These are phyloP conservation scores for Puccinia novopanici DNA, from an alignment of 1,284 basidiomycete species.

Conservation along the genomic window DNA sequence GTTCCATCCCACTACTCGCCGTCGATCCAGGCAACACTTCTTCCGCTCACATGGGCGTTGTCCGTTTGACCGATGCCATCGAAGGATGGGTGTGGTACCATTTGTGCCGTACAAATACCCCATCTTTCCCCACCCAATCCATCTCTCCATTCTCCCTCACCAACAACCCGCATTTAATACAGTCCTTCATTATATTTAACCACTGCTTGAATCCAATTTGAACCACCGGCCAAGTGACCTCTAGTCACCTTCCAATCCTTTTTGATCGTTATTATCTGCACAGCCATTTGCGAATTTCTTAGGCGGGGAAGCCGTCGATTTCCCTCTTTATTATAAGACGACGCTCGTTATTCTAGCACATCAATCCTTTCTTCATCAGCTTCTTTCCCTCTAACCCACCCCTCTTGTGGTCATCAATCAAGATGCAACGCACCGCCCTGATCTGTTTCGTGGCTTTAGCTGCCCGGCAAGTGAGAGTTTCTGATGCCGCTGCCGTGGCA, in stretches of 20 bases:
- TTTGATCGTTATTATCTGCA: neutral
- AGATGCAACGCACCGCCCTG: constrained; percentile 21
- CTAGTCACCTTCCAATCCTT: constrained; percentile 6
- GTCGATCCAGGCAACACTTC: no score
- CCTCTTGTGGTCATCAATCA: no score
- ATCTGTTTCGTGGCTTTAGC: constrained; percentile 21
- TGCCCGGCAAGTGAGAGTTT: constrained; percentile 11
- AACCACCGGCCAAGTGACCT: constrained; percentile 3
- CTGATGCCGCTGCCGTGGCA: constrained; percentile 10
- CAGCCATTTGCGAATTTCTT: neutral
- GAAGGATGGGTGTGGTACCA: no score
- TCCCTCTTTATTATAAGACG: neutral
- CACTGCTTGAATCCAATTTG: neutral
- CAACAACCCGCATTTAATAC: neutral
- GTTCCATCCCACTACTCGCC: neutral
- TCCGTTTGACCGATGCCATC: neutral
- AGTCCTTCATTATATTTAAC: constrained; percentile 3
- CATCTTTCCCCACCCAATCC: neutral
- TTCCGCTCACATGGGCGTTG: no score
- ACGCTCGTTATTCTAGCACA: neutral
- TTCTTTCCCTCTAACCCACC: neutral
- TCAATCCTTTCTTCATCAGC: neutral
- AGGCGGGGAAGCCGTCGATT: neutral
- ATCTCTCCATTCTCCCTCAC: neutral
- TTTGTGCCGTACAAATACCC: constrained; percentile 10